These are phyloP conservation scores for Plasmodium knowlesi DNA, from an alignment of 169 alveolate species.

Conservation along the genomic window DNA sequence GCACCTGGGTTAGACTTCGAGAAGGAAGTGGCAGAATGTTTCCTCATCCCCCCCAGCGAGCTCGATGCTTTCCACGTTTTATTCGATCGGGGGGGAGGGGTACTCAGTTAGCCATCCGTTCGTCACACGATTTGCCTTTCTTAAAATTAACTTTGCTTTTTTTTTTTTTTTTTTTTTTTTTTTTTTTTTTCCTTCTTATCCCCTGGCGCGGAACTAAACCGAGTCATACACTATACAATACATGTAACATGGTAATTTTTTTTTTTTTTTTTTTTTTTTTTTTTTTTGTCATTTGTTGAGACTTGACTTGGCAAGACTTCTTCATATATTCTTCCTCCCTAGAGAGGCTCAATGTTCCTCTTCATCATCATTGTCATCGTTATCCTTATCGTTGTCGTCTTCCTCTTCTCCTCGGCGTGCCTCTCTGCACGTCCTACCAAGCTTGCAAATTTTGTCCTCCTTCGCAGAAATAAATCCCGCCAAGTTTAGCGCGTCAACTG, in stretches of 20 bases:
- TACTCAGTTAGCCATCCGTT: not conserved
- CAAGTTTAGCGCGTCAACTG: not conserved
- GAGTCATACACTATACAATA: not conserved
- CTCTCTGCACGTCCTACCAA: not conserved
- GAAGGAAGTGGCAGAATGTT: not conserved
- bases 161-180: not conserved
- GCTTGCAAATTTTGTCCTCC: not conserved
- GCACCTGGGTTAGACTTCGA: not conserved
- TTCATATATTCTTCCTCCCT: not conserved
- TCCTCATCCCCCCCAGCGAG: not conserved
- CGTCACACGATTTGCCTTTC: not conserved
- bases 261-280: slow-evolving; percentile 24
- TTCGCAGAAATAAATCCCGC: not conserved
- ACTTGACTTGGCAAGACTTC: not conserved
- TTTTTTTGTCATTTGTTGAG: not conserved
- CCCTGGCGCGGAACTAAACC: not conserved
- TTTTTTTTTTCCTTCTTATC: not conserved
- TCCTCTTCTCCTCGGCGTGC: not conserved
- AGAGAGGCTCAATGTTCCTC: not conserved
- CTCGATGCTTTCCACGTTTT: not conserved
- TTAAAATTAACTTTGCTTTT: not conserved
- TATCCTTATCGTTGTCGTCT: not conserved
- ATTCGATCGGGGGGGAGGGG: not conserved
- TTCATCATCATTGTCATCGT: not conserved
- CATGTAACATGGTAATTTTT: not conserved